phyloP scores from a whole-genome alignment of 306 rosid genomes.

The Corylus americana region DNA sequence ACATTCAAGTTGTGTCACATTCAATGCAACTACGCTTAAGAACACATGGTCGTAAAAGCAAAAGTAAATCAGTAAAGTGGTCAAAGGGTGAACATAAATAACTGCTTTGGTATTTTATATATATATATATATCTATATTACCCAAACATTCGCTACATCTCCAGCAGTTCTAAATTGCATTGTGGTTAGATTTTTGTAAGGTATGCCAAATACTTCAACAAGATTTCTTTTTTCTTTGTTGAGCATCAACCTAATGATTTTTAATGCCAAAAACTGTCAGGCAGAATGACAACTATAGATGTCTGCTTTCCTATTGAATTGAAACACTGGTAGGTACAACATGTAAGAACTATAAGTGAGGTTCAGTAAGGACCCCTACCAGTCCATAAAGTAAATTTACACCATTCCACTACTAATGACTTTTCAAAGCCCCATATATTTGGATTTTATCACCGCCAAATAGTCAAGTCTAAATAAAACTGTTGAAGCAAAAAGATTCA shows the following conservation, averaged over 20 bases:
- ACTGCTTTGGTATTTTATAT: too few species aligned
- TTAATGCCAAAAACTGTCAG: not conserved
- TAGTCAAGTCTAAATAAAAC: not conserved
- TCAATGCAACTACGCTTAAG: not conserved
- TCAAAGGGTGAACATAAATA: not conserved
- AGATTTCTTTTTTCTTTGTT: not conserved
- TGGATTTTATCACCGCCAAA: not conserved
- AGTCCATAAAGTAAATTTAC: not conserved
- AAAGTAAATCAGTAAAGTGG: not conserved
- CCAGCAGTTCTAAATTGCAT: not conserved
- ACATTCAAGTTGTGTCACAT: not conserved
- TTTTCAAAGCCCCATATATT: not conserved
- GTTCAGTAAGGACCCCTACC: not conserved
- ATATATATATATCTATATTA: too few species aligned
- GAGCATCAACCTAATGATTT: too few species aligned
- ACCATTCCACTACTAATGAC: not conserved
- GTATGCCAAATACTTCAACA: not conserved
- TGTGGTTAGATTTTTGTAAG: not conserved
- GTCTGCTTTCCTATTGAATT: not conserved
- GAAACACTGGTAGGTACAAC: not conserved
- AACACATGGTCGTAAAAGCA: not conserved
- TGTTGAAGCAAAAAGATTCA: not conserved
- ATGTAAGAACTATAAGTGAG: not conserved
- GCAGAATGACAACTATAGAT: not conserved
- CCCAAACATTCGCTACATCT: not conserved